A percentile compares a stretch with the other conserved stretches of the same genome.
Evolutionary conservation across 1,139 yeast species (phyloP).

Genomic region (Suhomyces choctaworum): DNA sequence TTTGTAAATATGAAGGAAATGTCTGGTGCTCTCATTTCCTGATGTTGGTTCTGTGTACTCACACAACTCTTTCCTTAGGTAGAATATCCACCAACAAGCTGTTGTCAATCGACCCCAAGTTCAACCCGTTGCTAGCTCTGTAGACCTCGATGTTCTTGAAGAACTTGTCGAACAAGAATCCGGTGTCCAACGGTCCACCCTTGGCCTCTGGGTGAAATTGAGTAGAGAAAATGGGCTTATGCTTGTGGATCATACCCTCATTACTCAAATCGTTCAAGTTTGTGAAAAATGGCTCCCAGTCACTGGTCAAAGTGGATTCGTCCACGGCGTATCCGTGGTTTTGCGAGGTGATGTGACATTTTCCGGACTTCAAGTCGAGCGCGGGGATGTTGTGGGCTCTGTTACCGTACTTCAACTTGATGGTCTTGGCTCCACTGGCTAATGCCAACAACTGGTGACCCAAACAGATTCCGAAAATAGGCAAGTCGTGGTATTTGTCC

Average conservation of each 20-base stretch:
- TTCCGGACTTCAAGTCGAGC: constrained; percentile 82
- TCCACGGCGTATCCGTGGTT: constrained; percentile 99
- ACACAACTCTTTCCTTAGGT: constrained; percentile 78
- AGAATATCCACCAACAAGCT: constrained; percentile 75
- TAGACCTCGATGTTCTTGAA: constrained; percentile 66
- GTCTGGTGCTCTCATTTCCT: background rate
- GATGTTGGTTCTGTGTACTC: constrained; percentile 3
- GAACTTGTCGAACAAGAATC: constrained; percentile 87
- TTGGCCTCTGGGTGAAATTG: constrained; percentile 99
- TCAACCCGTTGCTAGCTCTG: constrained; percentile 47
- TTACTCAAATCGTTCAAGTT: constrained; percentile 93
- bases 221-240: constrained; percentile 88
- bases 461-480: constrained; percentile 94
- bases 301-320: constrained; percentile 67
- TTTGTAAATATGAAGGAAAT: background rate
- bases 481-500: constrained; percentile 62
- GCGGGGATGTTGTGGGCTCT: constrained; percentile 99
- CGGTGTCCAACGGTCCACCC: constrained; percentile 96
- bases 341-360: constrained; percentile 96
- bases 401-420: constrained; percentile 94
- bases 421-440: constrained; percentile 91
- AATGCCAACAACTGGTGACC: constrained; percentile 96
- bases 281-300: constrained; percentile 83
- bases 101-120: constrained; percentile 46
- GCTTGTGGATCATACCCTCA: constrained; percentile 92